Conservation (phyloP, 768 basidiomycete species). For the Gloeostereum incarnatum region DNA sequence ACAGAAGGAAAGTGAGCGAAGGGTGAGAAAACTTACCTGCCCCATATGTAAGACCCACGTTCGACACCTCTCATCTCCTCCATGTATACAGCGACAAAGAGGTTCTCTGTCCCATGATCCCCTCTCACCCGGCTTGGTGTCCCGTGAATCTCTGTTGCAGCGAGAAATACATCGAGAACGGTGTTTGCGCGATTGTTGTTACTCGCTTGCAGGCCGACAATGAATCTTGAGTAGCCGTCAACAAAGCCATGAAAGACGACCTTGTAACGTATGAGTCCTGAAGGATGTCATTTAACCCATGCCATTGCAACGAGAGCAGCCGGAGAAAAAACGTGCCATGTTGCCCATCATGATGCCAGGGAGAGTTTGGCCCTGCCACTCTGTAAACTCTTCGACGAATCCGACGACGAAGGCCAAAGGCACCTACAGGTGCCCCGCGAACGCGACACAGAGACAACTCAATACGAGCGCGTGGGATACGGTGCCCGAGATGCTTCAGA, state of each 20-base stretch:
- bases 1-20: neutral
- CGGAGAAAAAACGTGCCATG: conserved; percentile 9
- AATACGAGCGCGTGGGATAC: conserved; percentile 8
- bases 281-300: neutral
- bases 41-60: conserved; percentile 16
- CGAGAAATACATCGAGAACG: conserved; percentile 13
- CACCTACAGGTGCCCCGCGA: conserved; percentile 2
- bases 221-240: conserved; percentile 7
- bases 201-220: conserved; percentile 15
- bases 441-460: conserved; percentile 9
- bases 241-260: conserved; percentile 10
- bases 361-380: conserved; percentile 13
- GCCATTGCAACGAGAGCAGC: neutral
- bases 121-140: conserved; percentile 15
- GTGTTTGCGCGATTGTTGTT: conserved; percentile 20
- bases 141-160: conserved; percentile 8
- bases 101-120: conserved; percentile 18
- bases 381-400: conserved; percentile 10
- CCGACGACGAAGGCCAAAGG: conserved; percentile 7
- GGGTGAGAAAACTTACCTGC: conserved; percentile 10
- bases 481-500: conserved; percentile 11
- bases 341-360: conserved; percentile 13
- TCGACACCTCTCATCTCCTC: conserved; percentile 8
- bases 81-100: conserved; percentile 13
- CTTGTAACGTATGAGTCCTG: conserved; percentile 7